Evolutionary conservation across 148 eudicot genomes (phyloP).

Genomic region (Gaultheria prostrata): DNA sequence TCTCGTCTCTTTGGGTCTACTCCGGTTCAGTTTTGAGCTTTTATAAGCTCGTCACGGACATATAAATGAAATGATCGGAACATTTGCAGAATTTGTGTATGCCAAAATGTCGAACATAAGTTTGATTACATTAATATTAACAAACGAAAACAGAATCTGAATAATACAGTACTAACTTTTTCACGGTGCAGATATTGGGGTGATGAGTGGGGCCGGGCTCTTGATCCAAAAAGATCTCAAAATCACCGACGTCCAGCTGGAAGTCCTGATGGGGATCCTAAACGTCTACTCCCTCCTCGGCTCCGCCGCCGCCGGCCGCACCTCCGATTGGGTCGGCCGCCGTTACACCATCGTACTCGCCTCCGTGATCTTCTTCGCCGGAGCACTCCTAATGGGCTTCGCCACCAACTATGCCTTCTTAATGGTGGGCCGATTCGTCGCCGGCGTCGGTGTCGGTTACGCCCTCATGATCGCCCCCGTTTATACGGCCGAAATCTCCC

Average conservation of each 20-base stretch:
- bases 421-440: constrained; percentile 43
- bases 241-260: constrained; percentile 16
- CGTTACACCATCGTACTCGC: constrained; percentile 44
- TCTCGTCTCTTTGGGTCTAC: neutral
- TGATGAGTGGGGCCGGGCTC: constrained; percentile 9
- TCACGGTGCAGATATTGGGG: constrained; percentile 10
- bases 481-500: constrained; percentile 25
- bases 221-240: neutral
- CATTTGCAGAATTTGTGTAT: too few relatives aligned
- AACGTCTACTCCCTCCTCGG: constrained; percentile 32
- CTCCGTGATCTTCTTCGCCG: constrained; percentile 35
- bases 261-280: constrained; percentile 23
- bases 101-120: neutral
- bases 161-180: neutral
- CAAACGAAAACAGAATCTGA: neutral
- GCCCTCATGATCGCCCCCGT: constrained; percentile 29
- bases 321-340: constrained; percentile 46
- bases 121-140: neutral
- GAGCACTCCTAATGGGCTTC: constrained; percentile 39
- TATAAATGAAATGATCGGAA: too few relatives aligned
- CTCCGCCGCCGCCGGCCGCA: constrained; percentile 36
- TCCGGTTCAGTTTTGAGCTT: neutral
- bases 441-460: constrained; percentile 41
- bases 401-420: constrained; percentile 41
- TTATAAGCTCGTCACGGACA: neutral